These are phyloP conservation scores for Penicillium sp. DNA, from an alignment of 2,329 filamentous ascomycete species.

Conservation along the genomic window DNA sequence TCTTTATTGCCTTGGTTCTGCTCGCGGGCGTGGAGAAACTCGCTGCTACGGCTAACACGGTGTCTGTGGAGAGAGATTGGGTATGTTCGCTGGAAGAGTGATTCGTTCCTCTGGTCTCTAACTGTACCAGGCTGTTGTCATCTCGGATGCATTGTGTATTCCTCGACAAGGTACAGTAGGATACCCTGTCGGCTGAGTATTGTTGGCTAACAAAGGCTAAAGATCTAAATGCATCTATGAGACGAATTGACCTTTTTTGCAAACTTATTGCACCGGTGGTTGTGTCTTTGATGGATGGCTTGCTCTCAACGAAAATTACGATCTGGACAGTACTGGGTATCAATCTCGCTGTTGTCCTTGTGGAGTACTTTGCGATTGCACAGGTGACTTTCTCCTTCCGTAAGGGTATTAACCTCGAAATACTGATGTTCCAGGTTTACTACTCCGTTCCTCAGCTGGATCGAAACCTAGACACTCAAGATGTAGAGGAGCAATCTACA, in stretches of 20 bases:
- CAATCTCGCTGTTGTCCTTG: conserved; percentile 46
- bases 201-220: not conserved
- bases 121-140: conserved; percentile 34
- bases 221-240: conserved; percentile 59
- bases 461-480: conserved; percentile 5
- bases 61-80: conserved; percentile 76
- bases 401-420: not conserved
- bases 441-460: conserved; percentile 27
- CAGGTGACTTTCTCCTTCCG: conserved; percentile 28
- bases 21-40: conserved; percentile 74
- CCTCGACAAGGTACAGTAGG: conserved; percentile 46
- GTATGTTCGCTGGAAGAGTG: conserved; percentile 29
- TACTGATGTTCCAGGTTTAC: conserved; percentile 24
- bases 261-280: conserved; percentile 60
- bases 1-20: conserved; percentile 48
- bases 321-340: conserved; percentile 53
- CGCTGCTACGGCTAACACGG: conserved; percentile 65
- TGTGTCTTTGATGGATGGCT: conserved; percentile 54
- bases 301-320: conserved; percentile 48
- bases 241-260: conserved; percentile 62
- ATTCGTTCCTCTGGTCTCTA: not conserved
- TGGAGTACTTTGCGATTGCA: conserved; percentile 49
- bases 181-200: not conserved
- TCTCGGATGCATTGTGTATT: conserved; percentile 40
- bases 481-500: not conserved